Base-by-base conservation (phyloP, 805 yeast species). In the Lipomyces chichibuensis region DNA sequence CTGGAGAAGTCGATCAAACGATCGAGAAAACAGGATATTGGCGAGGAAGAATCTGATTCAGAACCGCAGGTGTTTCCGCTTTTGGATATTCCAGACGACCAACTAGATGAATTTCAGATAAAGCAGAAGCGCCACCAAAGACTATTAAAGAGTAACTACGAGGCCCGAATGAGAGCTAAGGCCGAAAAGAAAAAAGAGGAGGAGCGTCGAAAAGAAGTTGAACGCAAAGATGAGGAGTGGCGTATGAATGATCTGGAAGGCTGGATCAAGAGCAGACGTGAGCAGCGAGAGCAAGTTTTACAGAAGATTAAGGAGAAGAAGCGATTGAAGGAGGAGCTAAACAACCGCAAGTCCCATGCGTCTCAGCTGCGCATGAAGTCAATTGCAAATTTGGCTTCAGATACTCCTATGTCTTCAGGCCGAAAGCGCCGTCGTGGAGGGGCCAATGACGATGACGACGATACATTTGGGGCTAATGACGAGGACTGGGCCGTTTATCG, bases 401-500 rank as follows among this genome's bases (percentile, higher is more conserved):
- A 90, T 9, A 69, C 83, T 55, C 73, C 76, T 20, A 56, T 62
- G 43, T 43, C 52, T 8, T 35, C 52, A 7, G 77, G 66, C 39
- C 64, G 74, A 53, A 59, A 72, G 59, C 72, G 70, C 61, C 64
- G 74, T 56, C 68, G 76, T 46, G 60, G 66, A 13, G 62, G 65
- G n/a, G 70, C 67, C 14, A 97, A 91, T 74, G 91, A 91, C 72
- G 98, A 92, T 76, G 96, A 96, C 17, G 91, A 87, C 73, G 98
- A 94, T 78, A 91, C 93, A 0, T 93, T 94, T 78, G 98, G 98
- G 65, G 93, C 97, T 1, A 88, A 92, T 74, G 98, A 94, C 75
- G 97, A 90, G 64, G 99, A 95, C 77, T 94, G 98, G 98, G 86
- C 89, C 27, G 88, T 92, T 20, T 94, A 94, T 76, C 84, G 95